Evolutionary conservation across 148 eudicot genomes (phyloP).

Genomic region (Cornus kousa): DNA sequence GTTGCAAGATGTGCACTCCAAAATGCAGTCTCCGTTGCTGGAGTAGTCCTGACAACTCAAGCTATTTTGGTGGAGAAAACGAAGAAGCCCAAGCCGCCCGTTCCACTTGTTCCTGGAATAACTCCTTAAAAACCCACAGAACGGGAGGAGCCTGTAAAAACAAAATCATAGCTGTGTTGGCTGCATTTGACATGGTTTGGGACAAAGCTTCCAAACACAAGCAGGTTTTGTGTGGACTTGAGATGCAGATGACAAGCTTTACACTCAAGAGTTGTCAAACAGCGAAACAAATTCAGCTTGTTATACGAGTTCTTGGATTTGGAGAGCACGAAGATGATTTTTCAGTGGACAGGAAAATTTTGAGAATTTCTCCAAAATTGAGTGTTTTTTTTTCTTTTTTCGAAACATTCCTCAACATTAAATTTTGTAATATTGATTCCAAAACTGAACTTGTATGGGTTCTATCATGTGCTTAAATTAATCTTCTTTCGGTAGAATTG

Average conservation of each 20-base stretch:
- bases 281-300: too few species aligned
- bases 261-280: too few species aligned
- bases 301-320: too few species aligned
- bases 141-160: background rate
- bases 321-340: too few species aligned
- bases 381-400: too few species aligned
- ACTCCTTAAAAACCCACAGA: conserved; percentile 18
- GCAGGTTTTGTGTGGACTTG: background rate
- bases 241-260: background rate
- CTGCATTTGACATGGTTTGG: background rate
- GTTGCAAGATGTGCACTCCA: conserved; percentile 79
- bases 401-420: too few species aligned
- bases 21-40: conserved; percentile 86
- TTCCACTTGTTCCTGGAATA: conserved; percentile 81
- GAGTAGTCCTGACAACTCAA: conserved; percentile 81
- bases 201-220: background rate
- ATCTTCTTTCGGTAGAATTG: too few species aligned
- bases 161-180: background rate
- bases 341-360: too few species aligned
- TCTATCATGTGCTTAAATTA: too few species aligned
- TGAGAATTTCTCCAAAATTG: too few species aligned
- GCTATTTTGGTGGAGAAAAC: conserved; percentile 73
- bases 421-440: too few species aligned
- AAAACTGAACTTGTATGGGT: too few species aligned
- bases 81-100: conserved; percentile 54